These are phyloP conservation scores for Antrodiella citrinella DNA, from an alignment of 768 basidiomycete species.

Conservation along the genomic window DNA sequence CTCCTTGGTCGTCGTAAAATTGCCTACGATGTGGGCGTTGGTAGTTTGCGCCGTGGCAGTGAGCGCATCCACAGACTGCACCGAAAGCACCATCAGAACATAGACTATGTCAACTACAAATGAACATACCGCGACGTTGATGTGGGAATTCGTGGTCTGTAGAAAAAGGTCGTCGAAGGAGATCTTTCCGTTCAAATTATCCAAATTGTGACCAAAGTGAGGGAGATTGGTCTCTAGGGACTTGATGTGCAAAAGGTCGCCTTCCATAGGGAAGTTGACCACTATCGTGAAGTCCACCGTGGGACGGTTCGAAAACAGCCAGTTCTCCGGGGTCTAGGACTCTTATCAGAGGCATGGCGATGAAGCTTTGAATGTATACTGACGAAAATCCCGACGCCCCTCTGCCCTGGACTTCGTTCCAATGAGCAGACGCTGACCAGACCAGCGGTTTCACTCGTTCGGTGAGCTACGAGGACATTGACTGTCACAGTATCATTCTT, in stretches of 20 bases:
- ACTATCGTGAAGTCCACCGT: slow-evolving; percentile 5
- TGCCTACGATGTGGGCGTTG: slow-evolving; percentile 40
- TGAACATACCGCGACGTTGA: slow-evolving; percentile 7
- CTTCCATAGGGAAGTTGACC: slow-evolving; percentile 4
- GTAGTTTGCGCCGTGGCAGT: slow-evolving; percentile 26
- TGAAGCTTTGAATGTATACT: background rate
- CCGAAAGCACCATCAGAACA: background rate
- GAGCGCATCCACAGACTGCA: slow-evolving; percentile 27
- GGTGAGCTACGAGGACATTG: slow-evolving; percentile 7
- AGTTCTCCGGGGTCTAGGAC: slow-evolving; percentile 24
- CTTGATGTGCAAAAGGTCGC: background rate
- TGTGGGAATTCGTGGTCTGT: background rate
- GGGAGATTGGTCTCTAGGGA: slow-evolving; percentile 12
- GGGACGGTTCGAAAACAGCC: slow-evolving; percentile 2
- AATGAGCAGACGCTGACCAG: slow-evolving; percentile 12
- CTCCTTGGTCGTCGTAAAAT: slow-evolving; percentile 27
- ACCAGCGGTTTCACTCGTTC: background rate
- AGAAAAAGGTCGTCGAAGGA: slow-evolving; percentile 7
- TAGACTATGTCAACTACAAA: background rate
- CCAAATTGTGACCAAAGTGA: slow-evolving; percentile 10
- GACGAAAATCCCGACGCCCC: slow-evolving; percentile 26
- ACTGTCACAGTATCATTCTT: slow-evolving; percentile 9
- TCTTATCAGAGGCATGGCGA: background rate
- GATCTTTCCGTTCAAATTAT: slow-evolving; percentile 6
- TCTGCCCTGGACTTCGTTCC: slow-evolving; percentile 9